Base-by-base conservation (phyloP, 768 basidiomycete species). In the Antrodiella citrinella region DNA sequence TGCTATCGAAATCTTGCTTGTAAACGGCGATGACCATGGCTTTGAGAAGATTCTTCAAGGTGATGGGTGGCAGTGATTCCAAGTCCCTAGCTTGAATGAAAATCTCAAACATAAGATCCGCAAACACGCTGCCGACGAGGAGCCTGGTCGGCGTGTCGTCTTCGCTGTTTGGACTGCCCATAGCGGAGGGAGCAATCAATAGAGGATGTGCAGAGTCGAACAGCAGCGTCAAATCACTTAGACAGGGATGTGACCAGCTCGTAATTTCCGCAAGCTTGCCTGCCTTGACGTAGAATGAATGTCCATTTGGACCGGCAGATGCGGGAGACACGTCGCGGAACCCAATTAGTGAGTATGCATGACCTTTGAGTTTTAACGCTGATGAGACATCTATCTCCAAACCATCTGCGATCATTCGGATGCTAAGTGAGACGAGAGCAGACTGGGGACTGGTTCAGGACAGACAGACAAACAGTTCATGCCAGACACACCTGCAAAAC, bases 1-100 rank as follows among this genome's bases (percentile, higher is more conserved):
- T 63, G 46, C 72, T 74, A 43, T 80, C 80, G 51, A 90, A 77
- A 59, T 90, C 81, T 52, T 86, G 82, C 67, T 90, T 90, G 65
- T 82, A 80, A 19, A 86, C 73, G 52, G 82, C 70, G 40, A 86
- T 76, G 50, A 83, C 72, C 20, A 87, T 57, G 1, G 75, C 68
- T 65, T 88, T 84, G 41, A 89, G 65, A 40, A 86, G 59, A 47
- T 70, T 74, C 58, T 87, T 85, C 52, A 78, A 61, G 1, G 75
- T 75, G 41, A 80, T 58, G 41, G 78, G 71, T 0, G 85, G 83
- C 4, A 86, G 60, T 13, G 67, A 57, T 10, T 66, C 54, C 5
- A 83, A 57, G 44, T 77, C 70, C 23, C 68, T 64, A 19, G 74
- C 59, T 10, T 73, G 72, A 47, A 68, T 71, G 51, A 85, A 69